These are phyloP conservation scores for Luzula sylvatica DNA, from an alignment of 176 grass and related monocot genomes.

Conservation along the genomic window DNA sequence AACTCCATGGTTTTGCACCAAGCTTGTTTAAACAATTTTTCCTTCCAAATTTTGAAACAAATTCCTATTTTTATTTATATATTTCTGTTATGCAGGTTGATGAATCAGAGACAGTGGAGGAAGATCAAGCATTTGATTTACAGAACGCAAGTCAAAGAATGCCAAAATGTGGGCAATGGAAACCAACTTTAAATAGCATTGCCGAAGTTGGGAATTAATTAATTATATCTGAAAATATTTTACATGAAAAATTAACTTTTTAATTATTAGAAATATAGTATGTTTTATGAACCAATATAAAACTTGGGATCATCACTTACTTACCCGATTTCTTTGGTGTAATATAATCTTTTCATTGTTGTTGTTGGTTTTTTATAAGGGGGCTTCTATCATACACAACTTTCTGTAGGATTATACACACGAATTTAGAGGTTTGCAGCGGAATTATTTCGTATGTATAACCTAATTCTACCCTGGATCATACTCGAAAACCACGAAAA, in stretches of 20 bases:
- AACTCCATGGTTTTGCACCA: neutral
- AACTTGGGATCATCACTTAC: neutral
- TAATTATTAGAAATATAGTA: neutral
- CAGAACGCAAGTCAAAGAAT: constrained; percentile 10
- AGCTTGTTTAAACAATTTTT: neutral
- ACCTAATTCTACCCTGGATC: too few relatives aligned
- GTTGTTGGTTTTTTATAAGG: too few relatives aligned
- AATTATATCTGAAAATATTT: neutral
- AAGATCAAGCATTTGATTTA: constrained; percentile 21
- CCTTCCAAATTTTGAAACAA: constrained; percentile 8
- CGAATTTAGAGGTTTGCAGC: too few relatives aligned
- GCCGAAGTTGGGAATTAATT: constrained; percentile 36
- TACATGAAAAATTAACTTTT: neutral
- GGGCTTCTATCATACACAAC: too few relatives aligned
- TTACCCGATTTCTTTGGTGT: neutral
- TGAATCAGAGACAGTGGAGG: constrained; percentile 12
- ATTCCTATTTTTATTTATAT: neutral
- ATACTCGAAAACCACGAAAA: too few relatives aligned
- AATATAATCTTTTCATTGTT: neutral
- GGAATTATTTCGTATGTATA: too few relatives aligned
- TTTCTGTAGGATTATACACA: too few relatives aligned
- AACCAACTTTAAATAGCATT: constrained; percentile 72
- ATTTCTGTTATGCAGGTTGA: neutral
- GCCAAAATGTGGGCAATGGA: constrained; percentile 42
- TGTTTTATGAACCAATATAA: neutral